These are phyloP conservation scores for Wilhelminamyces savonicus DNA, from an alignment of 805 yeast genomes.

Conservation along the genomic window DNA sequence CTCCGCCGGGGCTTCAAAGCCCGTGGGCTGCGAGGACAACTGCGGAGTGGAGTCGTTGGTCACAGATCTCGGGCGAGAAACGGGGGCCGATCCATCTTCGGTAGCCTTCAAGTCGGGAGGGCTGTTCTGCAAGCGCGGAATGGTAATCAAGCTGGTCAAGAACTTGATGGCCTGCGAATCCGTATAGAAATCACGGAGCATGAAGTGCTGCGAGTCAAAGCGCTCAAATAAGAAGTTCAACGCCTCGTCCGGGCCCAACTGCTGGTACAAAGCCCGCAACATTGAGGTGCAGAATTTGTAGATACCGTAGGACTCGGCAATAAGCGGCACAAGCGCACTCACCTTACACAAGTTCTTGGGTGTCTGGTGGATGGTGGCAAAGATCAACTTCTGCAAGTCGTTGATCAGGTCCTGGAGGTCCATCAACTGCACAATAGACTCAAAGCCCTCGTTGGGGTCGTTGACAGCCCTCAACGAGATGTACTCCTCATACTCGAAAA, in stretches of 20 bases:
- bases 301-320: constrained; percentile 88
- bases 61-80: constrained; percentile 25
- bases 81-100: constrained; percentile 35
- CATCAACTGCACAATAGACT: constrained; percentile 80
- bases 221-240: constrained; percentile 67
- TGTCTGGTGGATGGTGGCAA: constrained; percentile 61
- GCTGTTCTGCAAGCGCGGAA: constrained; percentile 58
- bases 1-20: constrained; percentile 22
- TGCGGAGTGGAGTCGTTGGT: constrained; percentile 23
- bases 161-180: constrained; percentile 84
- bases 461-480: constrained; percentile 79
- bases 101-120: constrained; percentile 53
- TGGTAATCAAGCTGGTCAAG: constrained; percentile 71
- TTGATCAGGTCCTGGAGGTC: constrained; percentile 79
- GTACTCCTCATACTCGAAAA: constrained; percentile 93
- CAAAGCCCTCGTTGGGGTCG: constrained; percentile 95
- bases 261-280: constrained; percentile 80
- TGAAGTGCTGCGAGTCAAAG: constrained; percentile 65
- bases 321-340: constrained; percentile 82
- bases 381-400: constrained; percentile 67
- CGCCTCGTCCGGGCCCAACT: constrained; percentile 70
- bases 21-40: constrained; percentile 42
- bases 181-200: constrained; percentile 75
- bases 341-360: constrained; percentile 68
- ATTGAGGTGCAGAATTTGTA: constrained; percentile 83